Percentiles rank a stretch among this genome's conserved stretches.
These are phyloP conservation scores for Alloteropsis semialata DNA, from an alignment of 176 grass and related monocot species.

Conservation along the genomic window DNA sequence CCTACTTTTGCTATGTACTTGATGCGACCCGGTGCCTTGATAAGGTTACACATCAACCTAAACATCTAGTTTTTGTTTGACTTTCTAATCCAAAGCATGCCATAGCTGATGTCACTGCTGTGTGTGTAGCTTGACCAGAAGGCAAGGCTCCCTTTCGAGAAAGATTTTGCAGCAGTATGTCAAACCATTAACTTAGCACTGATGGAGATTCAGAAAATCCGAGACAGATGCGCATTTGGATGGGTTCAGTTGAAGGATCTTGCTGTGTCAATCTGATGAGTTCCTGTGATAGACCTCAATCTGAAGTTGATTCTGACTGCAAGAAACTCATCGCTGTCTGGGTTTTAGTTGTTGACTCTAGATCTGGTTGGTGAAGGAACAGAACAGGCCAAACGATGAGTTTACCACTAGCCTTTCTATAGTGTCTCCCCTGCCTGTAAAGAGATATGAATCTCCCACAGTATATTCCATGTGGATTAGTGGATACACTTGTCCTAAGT, in stretches of 20 bases:
- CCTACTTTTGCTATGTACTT: constrained; percentile 85
- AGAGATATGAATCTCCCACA: not conserved
- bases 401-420: not conserved
- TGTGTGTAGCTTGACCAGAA: constrained; percentile 79
- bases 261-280: constrained; percentile 58
- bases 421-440: not conserved
- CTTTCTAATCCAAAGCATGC: not conserved
- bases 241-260: constrained; percentile 80
- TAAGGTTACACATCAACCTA: constrained; percentile 56
- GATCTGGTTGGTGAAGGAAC: not conserved
- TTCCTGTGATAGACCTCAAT: constrained; percentile 14
- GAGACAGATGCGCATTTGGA: constrained; percentile 78
- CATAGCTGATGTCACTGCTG: constrained; percentile 25
- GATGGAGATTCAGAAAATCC: constrained; percentile 66
- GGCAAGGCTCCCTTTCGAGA: constrained; percentile 49
- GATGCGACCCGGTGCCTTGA: constrained; percentile 67
- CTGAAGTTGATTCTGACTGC: not conserved
- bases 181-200: constrained; percentile 55
- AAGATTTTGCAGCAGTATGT: constrained; percentile 51
- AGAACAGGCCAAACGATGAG: not conserved
- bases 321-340: not conserved
- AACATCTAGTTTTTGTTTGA: not conserved
- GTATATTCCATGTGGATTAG: too few species aligned
- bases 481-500: not conserved
- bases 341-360: not conserved